Evolutionary conservation across 371 early-diverging fungal species (phyloP), one percentile per base, ranked within the genome.

Genomic region (Mortierella sp.): DNA sequence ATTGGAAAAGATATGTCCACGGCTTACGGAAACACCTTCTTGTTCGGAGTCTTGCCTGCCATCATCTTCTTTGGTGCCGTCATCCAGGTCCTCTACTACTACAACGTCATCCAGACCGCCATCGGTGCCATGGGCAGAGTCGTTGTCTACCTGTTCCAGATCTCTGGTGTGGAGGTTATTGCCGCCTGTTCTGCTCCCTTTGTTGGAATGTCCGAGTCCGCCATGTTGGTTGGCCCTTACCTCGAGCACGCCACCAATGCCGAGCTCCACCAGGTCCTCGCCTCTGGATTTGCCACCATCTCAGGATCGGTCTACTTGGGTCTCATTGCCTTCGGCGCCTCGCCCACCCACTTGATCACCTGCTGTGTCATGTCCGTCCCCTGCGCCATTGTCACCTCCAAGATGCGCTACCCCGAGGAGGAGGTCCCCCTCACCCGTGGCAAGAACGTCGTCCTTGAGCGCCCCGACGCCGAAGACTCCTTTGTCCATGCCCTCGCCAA

Each of bases 331-430:
- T 89, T 96, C 88, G 94, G 94, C 70, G 93, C 94, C 6, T 88
- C 90, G 67, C 90, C 94, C 28, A 88, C 92, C 37, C 90, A 93
- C 71, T 82, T 96, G 53, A 90, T 96, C 79, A 96, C 97, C 2
- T 93, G 96, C 10, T 97, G 97, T 87, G 91, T 97, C 91, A 97
- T 97, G 97, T 98, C 98, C 37, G 94, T 97, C 50, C 97, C 98
- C 1, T 95, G 96, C 83, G 94, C 96, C 8, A 87, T 98, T 53
- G 93, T 96, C 51, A 91, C 97, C 67, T 95, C 96, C 89, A 97
- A 97, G 91, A 87, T 97, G 83, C 93, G 96, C 53, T 94, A 92
- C 80, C 98, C 98, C 3, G 98, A 98, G 88, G 93, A 91, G 46
- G 96, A 96, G 69, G 94, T 94, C 67, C 93, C 97, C 3, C 72